Evolutionary conservation across 2,329 filamentous ascomycete species (phyloP).

Genomic region (Tolypocladium ovalisporum): DNA sequence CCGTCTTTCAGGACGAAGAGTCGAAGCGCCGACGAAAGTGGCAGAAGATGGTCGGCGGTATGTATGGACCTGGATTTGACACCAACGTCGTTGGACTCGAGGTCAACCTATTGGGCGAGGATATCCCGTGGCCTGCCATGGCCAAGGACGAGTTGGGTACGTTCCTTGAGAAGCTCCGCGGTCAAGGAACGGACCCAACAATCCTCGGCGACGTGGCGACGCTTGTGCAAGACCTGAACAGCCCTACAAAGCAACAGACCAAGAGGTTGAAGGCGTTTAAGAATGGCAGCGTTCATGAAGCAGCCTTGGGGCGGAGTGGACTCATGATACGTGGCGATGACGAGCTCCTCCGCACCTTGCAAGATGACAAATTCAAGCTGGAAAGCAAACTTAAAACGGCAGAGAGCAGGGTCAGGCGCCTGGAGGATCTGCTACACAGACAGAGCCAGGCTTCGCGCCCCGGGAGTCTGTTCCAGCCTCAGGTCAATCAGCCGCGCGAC

Average conservation of each 20-base stretch:
- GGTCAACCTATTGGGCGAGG: conserved; percentile 72
- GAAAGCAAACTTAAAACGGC: conserved; percentile 70
- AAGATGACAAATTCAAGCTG: conserved; percentile 68
- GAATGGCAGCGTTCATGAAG: conserved; percentile 88
- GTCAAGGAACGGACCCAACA: conserved; percentile 52
- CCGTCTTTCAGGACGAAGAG: conserved; percentile 85
- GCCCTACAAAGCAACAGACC: conserved; percentile 74
- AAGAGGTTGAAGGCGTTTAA: conserved; percentile 90
- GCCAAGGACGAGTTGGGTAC: conserved; percentile 65
- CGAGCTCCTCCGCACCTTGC: conserved; percentile 65
- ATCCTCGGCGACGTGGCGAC: conserved; percentile 64
- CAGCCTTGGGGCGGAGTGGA: conserved; percentile 76
- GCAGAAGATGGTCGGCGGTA: conserved; percentile 73
- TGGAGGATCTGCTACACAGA: conserved; percentile 86
- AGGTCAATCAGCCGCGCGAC: conserved; percentile 33
- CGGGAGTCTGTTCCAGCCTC: conserved; percentile 43
- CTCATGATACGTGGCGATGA: conserved; percentile 80
- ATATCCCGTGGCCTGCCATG: conserved; percentile 69
- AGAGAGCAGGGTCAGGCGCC: conserved; percentile 77
- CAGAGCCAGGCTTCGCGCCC: conserved; percentile 53
- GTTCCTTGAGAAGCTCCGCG: conserved; percentile 57
- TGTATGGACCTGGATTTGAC: conserved; percentile 58
- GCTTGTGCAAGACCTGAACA: conserved; percentile 67
- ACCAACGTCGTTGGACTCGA: conserved; percentile 67
- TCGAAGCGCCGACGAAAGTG: conserved; percentile 79